A percentile compares a stretch with the other conserved stretches of the same genome.
Evolutionary conservation across 345 rosid genomes (phyloP).

Genomic region (Clausena lansium): DNA sequence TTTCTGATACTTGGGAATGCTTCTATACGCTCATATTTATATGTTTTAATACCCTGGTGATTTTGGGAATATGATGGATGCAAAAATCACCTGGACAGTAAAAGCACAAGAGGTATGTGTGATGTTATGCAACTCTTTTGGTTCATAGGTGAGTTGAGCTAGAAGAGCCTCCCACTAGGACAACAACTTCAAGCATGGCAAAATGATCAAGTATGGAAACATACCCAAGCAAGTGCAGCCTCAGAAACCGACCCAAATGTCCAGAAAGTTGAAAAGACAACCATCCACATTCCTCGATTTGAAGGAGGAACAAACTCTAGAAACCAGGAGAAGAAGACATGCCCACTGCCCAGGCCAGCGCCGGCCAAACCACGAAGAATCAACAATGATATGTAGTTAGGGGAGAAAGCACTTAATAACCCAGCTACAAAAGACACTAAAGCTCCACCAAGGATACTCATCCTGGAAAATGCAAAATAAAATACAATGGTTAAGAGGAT

Average conservation of each 20-base stretch:
- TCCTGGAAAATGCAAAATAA: slow-evolving; percentile 34
- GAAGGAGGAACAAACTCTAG: slow-evolving; percentile 61
- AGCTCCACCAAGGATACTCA: slow-evolving; percentile 43
- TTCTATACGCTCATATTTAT: too few relatives aligned
- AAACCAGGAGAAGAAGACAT: slow-evolving; percentile 57
- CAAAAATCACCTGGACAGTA: too few relatives aligned
- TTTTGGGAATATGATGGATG: too few relatives aligned
- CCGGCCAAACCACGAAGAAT: slow-evolving; percentile 50
- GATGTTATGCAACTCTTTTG: neutral
- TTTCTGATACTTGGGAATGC: too few relatives aligned
- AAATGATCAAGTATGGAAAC: neutral
- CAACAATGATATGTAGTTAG: slow-evolving; percentile 38
- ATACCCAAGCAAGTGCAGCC: slow-evolving; percentile 60
- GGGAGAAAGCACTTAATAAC: slow-evolving; percentile 52
- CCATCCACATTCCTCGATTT: slow-evolving; percentile 61
- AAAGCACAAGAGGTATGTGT: too few relatives aligned
- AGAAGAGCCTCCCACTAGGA: neutral
- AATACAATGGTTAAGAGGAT: neutral
- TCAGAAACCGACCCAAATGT: slow-evolving; percentile 55
- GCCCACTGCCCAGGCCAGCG: slow-evolving; percentile 57
- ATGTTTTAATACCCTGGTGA: too few relatives aligned
- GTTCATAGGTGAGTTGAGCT: neutral
- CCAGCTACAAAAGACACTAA: slow-evolving; percentile 48
- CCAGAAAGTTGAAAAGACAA: slow-evolving; percentile 52
- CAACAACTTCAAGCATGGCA: neutral